phyloP scores from a whole-genome alignment of 805 yeast genomes.

The Ogataea ganodermae region DNA sequence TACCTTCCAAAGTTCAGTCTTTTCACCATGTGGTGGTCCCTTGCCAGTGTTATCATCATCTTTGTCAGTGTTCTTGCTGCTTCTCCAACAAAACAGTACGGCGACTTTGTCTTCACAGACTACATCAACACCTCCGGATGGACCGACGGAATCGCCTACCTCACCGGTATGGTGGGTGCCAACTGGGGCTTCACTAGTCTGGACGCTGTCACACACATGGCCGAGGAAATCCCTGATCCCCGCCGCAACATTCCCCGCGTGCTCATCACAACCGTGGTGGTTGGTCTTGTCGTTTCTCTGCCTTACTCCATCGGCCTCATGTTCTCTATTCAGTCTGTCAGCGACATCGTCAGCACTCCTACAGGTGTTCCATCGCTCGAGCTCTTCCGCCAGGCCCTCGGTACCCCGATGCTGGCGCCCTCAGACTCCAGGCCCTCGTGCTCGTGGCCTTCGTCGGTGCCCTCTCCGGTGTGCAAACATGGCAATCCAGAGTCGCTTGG shows the following conservation, averaged over 20 bases:
- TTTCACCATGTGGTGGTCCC: background rate
- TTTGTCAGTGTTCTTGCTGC: background rate
- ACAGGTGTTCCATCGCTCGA: background rate
- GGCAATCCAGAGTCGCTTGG: background rate
- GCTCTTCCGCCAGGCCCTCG: background rate
- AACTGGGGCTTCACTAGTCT: background rate
- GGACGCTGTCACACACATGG: background rate
- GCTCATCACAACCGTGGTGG: background rate
- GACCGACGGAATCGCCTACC: background rate
- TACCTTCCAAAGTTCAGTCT: background rate
- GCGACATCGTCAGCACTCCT: background rate
- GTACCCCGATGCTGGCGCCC: background rate
- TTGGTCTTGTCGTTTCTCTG: background rate
- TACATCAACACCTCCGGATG: background rate
- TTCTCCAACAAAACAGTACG: background rate
- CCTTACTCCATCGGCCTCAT: background rate
- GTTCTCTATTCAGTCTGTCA: background rate
- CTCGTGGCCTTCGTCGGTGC: background rate
- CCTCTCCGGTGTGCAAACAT: background rate
- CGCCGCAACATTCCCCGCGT: background rate
- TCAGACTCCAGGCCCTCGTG: background rate
- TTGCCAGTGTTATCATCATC: background rate
- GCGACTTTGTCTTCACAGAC: background rate
- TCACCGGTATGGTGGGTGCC: background rate
- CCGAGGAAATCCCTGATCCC: background rate